These are phyloP conservation scores for Komagataella kurtzmanii DNA, from an alignment of 805 yeast genomes.

Conservation along the genomic window DNA sequence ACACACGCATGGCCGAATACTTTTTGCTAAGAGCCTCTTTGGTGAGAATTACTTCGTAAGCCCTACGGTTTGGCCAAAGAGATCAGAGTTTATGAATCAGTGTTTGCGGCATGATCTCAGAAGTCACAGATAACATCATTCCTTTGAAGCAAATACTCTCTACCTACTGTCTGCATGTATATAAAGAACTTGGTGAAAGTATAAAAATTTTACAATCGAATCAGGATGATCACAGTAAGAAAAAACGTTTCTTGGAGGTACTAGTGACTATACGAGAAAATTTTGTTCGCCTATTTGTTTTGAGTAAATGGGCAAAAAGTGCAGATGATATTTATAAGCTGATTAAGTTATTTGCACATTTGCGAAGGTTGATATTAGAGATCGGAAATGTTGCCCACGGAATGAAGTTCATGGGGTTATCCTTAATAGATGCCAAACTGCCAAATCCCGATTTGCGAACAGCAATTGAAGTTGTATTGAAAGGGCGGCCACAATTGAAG, in stretches of 20 bases:
- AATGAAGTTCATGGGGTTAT: constrained; percentile 52
- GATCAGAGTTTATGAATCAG: background rate
- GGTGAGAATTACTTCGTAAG: background rate
- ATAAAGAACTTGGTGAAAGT: background rate
- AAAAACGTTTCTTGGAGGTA: constrained; percentile 53
- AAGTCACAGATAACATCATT: background rate
- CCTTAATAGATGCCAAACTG: constrained; percentile 76
- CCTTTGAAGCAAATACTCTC: background rate
- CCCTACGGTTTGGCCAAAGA: background rate
- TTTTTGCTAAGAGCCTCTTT: too few relatives aligned
- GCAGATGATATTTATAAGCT: constrained; percentile 58
- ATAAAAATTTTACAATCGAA: constrained; percentile 6
- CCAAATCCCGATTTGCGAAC: constrained; percentile 88
- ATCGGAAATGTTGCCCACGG: constrained; percentile 33
- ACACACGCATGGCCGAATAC: background rate
- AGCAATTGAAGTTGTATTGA: constrained; percentile 69
- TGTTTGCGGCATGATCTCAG: background rate
- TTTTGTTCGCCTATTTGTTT: constrained; percentile 70
- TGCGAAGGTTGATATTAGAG: constrained; percentile 30
- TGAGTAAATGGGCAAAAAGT: constrained; percentile 78
- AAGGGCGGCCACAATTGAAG: constrained; percentile 66
- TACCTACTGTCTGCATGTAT: background rate
- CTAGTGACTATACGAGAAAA: constrained; percentile 70
- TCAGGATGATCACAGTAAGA: constrained; percentile 47
- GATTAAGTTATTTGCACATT: constrained; percentile 82